Evolutionary conservation across 2,329 filamentous ascomycete species (phyloP), one percentile per base, ranked within the genome.

Genomic region (Didymella sp.): DNA sequence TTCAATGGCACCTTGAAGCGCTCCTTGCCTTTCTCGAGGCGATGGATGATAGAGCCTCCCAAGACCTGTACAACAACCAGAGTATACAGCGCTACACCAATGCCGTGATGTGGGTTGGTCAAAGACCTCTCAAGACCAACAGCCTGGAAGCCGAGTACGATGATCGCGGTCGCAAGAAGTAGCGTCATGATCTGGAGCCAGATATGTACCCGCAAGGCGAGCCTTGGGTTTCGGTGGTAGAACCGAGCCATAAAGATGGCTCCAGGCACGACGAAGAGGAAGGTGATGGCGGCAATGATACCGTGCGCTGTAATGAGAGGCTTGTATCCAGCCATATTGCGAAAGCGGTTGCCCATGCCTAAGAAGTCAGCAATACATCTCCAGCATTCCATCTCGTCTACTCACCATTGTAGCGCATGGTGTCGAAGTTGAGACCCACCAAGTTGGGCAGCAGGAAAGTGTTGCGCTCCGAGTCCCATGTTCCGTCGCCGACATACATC

Each of bases 321-420:
- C 69, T 91, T 88, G 72, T 96, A 96, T 68, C 90, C 84, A 11
- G 81, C 73, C 61, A 92, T 76, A 11, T 84, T 85, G 47, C 85
- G 82, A 75, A 94, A 94, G 56, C 90, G 87, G 73, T 92, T 93
- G 57, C 87, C 89, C 90, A 94, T 93, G 74, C 90, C 89, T 91
- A 53, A n/a, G 4, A 38, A 43, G 54, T 72, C 45, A 71, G 66
- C 53, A 46, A 51, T 7, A 8, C 9, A 15, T 24, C 25, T 25
- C 7, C 9, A 31, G 12, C 21, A 17, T 8, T 22, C n/a, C 2
- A 24, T 8, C 27, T 19, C 17, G 6, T 47, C 13, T 8, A 41
- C 61, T 58, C 78, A 91, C 89, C 91, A 84, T 95, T 95, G 78
- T 92, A 92, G 73, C 84, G 87, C 87, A 91, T 93, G 6, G 90